phyloP scores from a whole-genome alignment of 805 yeast species.

The Hanseniaspora occidentalis region DNA sequence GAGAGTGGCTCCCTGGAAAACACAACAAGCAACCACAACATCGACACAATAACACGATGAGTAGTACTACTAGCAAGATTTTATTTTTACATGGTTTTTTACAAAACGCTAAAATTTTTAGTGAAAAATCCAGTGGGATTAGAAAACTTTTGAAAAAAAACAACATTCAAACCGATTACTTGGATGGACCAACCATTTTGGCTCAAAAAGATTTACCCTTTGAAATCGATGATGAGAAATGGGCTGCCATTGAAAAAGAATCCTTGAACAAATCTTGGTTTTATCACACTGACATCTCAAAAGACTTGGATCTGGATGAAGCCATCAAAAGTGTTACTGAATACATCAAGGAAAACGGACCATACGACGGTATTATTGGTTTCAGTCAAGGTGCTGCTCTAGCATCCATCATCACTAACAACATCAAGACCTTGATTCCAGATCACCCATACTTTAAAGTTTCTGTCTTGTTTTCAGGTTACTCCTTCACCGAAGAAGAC shows the following conservation, averaged over 20 bases:
- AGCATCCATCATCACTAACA: conserved; percentile 55
- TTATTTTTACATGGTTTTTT: conserved; percentile 88
- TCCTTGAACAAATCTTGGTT: conserved; percentile 63
- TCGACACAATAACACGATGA: no score
- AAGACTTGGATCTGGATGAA: conserved; percentile 38
- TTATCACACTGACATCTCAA: conserved; percentile 35
- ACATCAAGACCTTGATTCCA: conserved; percentile 42
- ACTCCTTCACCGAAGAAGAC: conserved; percentile 32
- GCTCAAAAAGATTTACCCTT: conserved; percentile 66
- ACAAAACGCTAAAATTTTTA: conserved; percentile 72
- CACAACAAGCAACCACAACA: no score
- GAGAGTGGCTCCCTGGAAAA: no score
- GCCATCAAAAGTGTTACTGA: conserved; percentile 36
- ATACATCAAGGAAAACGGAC: conserved; percentile 53
- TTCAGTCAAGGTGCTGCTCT: conserved; percentile 94
- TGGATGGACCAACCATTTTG: conserved; percentile 66
- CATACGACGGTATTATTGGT: conserved; percentile 81
- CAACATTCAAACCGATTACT: conserved; percentile 59
- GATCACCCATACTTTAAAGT: conserved; percentile 43
- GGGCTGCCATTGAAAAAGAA: conserved; percentile 34
- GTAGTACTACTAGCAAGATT: conserved; percentile 35
- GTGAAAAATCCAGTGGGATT: conserved; percentile 81
- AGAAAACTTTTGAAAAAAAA: conserved; percentile 58
- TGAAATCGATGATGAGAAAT: conserved; percentile 41
- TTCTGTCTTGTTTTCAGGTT: conserved; percentile 67